phyloP scores from a whole-genome alignment of 805 yeast species.

The Suhomyces emberorum region DNA sequence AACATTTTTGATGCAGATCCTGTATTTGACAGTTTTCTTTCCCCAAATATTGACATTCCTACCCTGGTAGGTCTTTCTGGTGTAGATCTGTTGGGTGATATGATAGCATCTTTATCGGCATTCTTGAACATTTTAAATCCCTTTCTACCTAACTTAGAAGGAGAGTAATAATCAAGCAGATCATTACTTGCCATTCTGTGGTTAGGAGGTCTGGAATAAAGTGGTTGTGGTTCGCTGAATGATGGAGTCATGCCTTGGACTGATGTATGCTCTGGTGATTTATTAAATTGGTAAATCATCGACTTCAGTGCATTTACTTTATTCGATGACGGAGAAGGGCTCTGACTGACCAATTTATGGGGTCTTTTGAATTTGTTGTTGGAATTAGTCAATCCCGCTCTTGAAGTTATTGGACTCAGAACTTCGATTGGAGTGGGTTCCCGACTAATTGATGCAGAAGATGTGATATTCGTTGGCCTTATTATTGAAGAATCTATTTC shows the following conservation, averaged over 20 bases:
- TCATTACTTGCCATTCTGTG: background rate
- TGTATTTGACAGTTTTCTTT: background rate
- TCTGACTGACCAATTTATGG: constrained; percentile 41
- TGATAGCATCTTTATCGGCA: constrained; percentile 30
- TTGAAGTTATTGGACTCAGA: constrained; percentile 11
- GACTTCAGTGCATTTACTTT: constrained; percentile 7
- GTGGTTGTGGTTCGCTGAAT: background rate
- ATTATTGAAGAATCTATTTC: constrained; percentile 21
- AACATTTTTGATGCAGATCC: background rate
- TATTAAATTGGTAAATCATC: constrained; percentile 9
- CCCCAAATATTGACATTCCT: constrained; percentile 2
- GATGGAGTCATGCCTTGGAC: background rate
- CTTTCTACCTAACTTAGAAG: constrained; percentile 27
- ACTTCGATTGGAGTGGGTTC: constrained; percentile 9
- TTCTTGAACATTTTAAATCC: constrained; percentile 36
- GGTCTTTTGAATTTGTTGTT: constrained; percentile 41
- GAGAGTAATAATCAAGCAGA: constrained; percentile 16
- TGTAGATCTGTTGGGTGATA: constrained; percentile 26
- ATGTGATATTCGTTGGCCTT: too few relatives aligned
- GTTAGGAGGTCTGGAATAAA: background rate
- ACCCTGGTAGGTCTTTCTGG: constrained; percentile 9
- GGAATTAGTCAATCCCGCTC: constrained; percentile 10
- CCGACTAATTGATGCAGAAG: constrained; percentile 7
- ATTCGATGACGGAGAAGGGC: constrained; percentile 37
- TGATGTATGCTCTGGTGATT: constrained; percentile 4